Evolutionary conservation across 1,284 basidiomycete genomes (phyloP), one percentile per base, ranked within the genome.

Genomic region (Ceratorhiza oryzae-sativae): DNA sequence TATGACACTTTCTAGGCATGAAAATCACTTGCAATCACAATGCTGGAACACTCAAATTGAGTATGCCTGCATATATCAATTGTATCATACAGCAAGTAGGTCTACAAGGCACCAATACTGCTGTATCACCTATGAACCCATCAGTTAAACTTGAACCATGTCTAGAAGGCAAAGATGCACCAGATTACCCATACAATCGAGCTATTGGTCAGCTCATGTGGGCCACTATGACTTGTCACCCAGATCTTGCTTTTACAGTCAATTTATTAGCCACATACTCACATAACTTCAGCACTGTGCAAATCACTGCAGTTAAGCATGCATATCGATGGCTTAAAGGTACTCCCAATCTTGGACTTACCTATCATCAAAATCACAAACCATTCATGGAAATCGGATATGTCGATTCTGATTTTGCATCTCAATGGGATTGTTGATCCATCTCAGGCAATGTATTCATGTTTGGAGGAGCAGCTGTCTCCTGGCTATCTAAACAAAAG

Each of bases 231-330:
- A 79, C 75, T 0, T 82, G 82, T 0, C 73, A 80, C 0, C 82
- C 82, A 0, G 82, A 85, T 74, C 82, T 86, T 36, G 59, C 81
- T 0, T 82, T 77, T 71, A 78, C 83, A 0, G 79, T 84, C 8
- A 76, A 77, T 34, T 71, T 78, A 18, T 77, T 86, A 0, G 75
- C 77, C 1, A 79, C 79, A 70, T 84, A 78, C 76, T 75, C 79
- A 0, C 75, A 79, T 39, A 79, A 81, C 68, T 80, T 81, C 63
- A 77, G 77, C 8, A 61, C 41, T 6, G 56, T 60, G 3, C 81
- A 83, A 63, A 82, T 80, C 79, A 72, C 67, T 34, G 79, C 78
- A 4, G 71, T 80, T 20, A 80, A 82, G 70, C 79, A n/a, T n/a
- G 77, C 83, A 1, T 72, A 82, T 1, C 60, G 79, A 0, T 83